Evolutionary conservation across 345 rosid genomes (phyloP).

Genomic region (Ceriops zippeliana): DNA sequence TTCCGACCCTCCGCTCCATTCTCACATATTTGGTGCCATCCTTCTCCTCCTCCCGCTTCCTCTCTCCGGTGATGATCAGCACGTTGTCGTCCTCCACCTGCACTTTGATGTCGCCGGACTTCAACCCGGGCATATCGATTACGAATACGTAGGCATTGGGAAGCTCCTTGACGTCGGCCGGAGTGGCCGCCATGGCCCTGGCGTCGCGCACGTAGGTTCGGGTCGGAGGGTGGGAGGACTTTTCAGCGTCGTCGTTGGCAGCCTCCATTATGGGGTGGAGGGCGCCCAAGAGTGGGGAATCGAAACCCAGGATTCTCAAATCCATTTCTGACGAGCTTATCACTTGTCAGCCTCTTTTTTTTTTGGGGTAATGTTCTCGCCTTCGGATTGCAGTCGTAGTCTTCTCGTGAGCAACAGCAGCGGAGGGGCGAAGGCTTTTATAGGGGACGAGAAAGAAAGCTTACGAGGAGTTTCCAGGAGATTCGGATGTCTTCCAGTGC

Average conservation of each 20-base stretch:
- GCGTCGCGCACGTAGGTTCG: conserved; percentile 58
- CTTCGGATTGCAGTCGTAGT: neutral
- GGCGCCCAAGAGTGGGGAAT: neutral
- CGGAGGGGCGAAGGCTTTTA: neutral
- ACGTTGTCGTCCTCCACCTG: conserved; percentile 76
- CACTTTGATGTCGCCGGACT: conserved; percentile 59
- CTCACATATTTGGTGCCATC: conserved; percentile 59
- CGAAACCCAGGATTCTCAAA: neutral
- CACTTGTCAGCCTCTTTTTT: too few species aligned
- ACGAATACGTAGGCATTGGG: conserved; percentile 51
- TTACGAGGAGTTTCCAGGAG: neutral
- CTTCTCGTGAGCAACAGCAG: neutral
- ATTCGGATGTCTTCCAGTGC: neutral
- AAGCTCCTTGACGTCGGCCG: conserved; percentile 66
- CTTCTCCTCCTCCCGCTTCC: conserved; percentile 53
- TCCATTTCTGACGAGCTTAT: neutral
- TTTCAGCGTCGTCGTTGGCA: neutral
- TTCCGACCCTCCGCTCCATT: conserved; percentile 78
- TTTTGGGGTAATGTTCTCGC: too few species aligned
- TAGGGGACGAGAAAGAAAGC: neutral
- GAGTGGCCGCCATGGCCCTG: conserved; percentile 81
- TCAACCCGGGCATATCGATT: conserved; percentile 82
- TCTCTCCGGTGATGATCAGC: conserved; percentile 60
- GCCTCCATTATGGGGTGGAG: neutral
- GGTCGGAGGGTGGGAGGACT: conserved; percentile 30